Percentiles rank a stretch among this genome's conserved stretches.
phyloP scores from a whole-genome alignment of 805 yeast genomes.

The Ogataea pini region DNA sequence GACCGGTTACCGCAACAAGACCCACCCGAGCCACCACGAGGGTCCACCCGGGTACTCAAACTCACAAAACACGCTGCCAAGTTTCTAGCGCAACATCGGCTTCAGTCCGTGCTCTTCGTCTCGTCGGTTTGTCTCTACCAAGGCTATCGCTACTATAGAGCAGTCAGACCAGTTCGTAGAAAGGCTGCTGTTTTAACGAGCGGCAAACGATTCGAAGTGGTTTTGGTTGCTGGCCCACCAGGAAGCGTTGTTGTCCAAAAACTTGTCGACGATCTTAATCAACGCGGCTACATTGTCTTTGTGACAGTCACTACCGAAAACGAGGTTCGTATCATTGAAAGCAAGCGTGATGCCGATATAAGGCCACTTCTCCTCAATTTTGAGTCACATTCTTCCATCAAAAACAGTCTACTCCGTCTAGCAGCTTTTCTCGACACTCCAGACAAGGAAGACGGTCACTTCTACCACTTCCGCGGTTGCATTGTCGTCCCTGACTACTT shows the following conservation, averaged over 20 bases:
- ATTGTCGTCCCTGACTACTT: constrained; percentile 64
- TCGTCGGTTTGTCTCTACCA: constrained; percentile 5
- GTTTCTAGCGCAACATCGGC: constrained; percentile 2
- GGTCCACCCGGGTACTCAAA: not conserved
- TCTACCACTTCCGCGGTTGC: constrained; percentile 60
- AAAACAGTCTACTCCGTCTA: constrained; percentile 50
- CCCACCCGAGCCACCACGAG: constrained; percentile 9
- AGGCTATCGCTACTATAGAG: constrained; percentile 4
- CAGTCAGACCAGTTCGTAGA: constrained; percentile 31
- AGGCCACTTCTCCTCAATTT: constrained; percentile 61
- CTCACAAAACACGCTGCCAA: constrained; percentile 3
- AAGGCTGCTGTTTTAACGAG: constrained; percentile 62
- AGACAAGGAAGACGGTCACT: constrained; percentile 5
- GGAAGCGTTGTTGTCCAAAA: constrained; percentile 70
- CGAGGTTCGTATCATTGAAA: constrained; percentile 53
- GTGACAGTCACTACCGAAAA: constrained; percentile 67
- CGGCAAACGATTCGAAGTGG: constrained; percentile 76
- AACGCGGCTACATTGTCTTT: constrained; percentile 79
- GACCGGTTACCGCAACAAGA: constrained; percentile 4
- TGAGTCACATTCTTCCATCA: constrained; percentile 42
- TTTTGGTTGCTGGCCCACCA: constrained; percentile 75
- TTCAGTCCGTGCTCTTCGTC: constrained; percentile 6
- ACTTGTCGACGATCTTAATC: constrained; percentile 71
- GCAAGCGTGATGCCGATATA: constrained; percentile 67
- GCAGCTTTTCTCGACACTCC: constrained; percentile 42